A percentile compares a stretch with the other conserved stretches of the same genome.
Evolutionary conservation across 2,329 filamentous ascomycete genomes (phyloP).

Genomic region (Fusarium guadeloupense): DNA sequence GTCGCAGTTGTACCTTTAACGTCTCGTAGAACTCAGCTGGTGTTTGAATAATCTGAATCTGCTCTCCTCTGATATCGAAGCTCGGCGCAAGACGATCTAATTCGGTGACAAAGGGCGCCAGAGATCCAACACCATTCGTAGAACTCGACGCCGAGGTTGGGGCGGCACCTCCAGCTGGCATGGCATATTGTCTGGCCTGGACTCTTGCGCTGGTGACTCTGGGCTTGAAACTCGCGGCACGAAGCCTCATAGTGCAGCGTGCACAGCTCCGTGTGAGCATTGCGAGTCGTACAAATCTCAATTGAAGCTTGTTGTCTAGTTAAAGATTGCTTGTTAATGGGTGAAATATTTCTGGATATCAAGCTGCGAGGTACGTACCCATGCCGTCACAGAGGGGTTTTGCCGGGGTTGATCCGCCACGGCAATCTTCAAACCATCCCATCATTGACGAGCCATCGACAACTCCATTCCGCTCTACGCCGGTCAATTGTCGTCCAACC

Average conservation of each 20-base stretch:
- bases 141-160: slow-evolving; percentile 42
- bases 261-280: slow-evolving; percentile 52
- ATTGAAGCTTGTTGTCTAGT: slow-evolving; percentile 2
- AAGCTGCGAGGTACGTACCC: slow-evolving; percentile 31
- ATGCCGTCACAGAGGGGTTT: slow-evolving; percentile 27
- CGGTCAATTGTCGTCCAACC: slow-evolving; percentile 46
- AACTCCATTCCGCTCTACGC: slow-evolving; percentile 22
- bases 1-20: slow-evolving; percentile 71
- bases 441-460: slow-evolving; percentile 27
- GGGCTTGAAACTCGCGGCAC: slow-evolving; percentile 34
- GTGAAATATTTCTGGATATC: slow-evolving; percentile 31
- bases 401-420: slow-evolving; percentile 47
- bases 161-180: slow-evolving; percentile 44
- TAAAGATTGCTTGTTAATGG: slow-evolving; percentile 28
- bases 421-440: slow-evolving; percentile 38
- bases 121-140: slow-evolving; percentile 48
- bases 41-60: slow-evolving; percentile 80
- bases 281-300: background rate
- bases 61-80: slow-evolving; percentile 83
- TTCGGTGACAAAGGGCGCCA: slow-evolving; percentile 71
- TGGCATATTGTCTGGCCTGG: slow-evolving; percentile 55
- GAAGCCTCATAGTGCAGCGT: slow-evolving; percentile 44
- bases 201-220: slow-evolving; percentile 45
- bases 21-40: slow-evolving; percentile 92
- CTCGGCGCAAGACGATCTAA: slow-evolving; percentile 90